Conservation (phyloP, 257 asterid genomes). For the Datura wrightii region DNA sequence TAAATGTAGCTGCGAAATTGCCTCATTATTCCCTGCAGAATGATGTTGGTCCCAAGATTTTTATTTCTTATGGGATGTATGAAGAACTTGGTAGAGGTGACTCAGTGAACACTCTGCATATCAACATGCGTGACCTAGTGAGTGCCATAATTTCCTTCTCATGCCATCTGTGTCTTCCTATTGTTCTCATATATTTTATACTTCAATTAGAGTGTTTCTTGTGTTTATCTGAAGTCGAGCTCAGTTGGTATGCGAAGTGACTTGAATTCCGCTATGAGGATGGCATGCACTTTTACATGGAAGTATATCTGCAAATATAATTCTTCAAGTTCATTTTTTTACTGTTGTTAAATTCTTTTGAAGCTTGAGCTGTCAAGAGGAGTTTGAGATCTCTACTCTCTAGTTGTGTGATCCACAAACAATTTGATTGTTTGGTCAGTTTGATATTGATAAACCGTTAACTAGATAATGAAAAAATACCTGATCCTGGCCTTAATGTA, state of each 20-base stretch:
- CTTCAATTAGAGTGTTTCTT: conserved; percentile 11
- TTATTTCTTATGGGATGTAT: conserved; percentile 72
- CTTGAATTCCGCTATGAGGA: conserved; percentile 3
- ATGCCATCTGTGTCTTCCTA: conserved; percentile 5
- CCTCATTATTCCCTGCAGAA: conserved; percentile 97
- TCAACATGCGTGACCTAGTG: conserved; percentile 93
- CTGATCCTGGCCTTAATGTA: not conserved
- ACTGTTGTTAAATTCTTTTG: not conserved
- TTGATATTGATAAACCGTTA: not conserved
- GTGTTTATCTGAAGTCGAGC: conserved; percentile 1
- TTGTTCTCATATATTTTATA: not conserved
- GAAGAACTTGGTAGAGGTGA: conserved; percentile 71
- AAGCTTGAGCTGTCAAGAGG: not conserved
- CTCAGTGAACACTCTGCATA: conserved; percentile 80
- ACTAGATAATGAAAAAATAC: not conserved
- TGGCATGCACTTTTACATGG: not conserved
- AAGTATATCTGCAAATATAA: not conserved
- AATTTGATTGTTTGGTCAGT: conserved; percentile 7
- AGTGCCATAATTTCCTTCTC: conserved; percentile 33
- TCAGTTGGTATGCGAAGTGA: not conserved
- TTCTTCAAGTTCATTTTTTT: conserved; percentile 9
- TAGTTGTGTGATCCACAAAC: not conserved
- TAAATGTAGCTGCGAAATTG: conserved; percentile 93
- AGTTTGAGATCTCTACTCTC: not conserved
- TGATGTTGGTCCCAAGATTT: conserved; percentile 96